Conservation (phyloP, 371 early-diverging fungal genomes). For the Mortierella sp. region DNA sequence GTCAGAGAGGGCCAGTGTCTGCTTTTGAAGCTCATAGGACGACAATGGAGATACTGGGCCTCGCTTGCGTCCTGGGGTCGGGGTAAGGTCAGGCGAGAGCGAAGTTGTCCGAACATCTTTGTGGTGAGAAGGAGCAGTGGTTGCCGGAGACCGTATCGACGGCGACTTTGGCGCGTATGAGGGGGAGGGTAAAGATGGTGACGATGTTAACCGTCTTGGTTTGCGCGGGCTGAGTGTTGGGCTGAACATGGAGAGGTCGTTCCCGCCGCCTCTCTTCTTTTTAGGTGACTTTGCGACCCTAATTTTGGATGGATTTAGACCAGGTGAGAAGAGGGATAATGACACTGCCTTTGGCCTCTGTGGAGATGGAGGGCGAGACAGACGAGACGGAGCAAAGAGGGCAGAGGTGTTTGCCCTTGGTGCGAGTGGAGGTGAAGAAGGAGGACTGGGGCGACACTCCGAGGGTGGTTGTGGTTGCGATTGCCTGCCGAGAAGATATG, state of each 20-base stretch:
- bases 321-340: slow-evolving; percentile 32
- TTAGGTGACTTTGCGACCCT: slow-evolving; percentile 22
- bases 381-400: slow-evolving; percentile 19
- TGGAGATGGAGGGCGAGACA: background rate
- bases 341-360: background rate
- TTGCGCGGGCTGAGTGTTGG: slow-evolving; percentile 54
- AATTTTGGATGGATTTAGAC: slow-evolving; percentile 28
- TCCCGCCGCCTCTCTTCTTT: background rate
- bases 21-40: slow-evolving; percentile 23
- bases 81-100: slow-evolving; percentile 3
- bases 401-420: slow-evolving; percentile 17
- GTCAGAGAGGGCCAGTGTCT: slow-evolving; percentile 21
- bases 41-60: slow-evolving; percentile 27
- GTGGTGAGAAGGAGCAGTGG: background rate
- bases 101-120: slow-evolving; percentile 8
- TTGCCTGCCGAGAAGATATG: background rate
- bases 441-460: background rate
- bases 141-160: background rate
- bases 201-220: slow-evolving; percentile 15
- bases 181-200: background rate
- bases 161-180: background rate
- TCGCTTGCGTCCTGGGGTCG: background rate
- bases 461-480: background rate
- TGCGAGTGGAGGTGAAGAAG: slow-evolving; percentile 11
- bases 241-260: slow-evolving; percentile 39